These are phyloP conservation scores for Geotrichum carabidarum DNA, from an alignment of 1,139 yeast genomes.

Conservation along the genomic window DNA sequence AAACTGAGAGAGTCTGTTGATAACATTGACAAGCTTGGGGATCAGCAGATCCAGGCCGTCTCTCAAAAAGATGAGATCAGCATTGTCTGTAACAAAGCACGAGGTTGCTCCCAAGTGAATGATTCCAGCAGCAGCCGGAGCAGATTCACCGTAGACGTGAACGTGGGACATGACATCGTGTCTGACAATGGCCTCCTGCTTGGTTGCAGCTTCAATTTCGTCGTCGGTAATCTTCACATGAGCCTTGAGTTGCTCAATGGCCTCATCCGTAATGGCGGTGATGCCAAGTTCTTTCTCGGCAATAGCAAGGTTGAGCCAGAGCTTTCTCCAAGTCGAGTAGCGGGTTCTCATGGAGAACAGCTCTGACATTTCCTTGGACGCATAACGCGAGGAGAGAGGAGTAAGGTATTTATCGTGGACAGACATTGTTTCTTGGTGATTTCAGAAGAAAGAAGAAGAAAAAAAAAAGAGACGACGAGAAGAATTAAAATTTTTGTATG, in stretches of 20 bases:
- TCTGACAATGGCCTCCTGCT: slow-evolving; percentile 95
- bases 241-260: slow-evolving; percentile 74
- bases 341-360: slow-evolving; percentile 90
- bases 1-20: slow-evolving; percentile 80
- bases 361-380: slow-evolving; percentile 93
- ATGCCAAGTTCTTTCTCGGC: slow-evolving; percentile 93
- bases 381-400: slow-evolving; percentile 93
- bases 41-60: slow-evolving; percentile 90
- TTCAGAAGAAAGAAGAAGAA: background rate
- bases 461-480: no score
- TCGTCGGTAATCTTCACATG: slow-evolving; percentile 84
- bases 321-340: slow-evolving; percentile 96
- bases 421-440: slow-evolving; percentile 8
- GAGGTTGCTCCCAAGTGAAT: slow-evolving; percentile 98
- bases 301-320: slow-evolving; percentile 92
- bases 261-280: slow-evolving; percentile 78
- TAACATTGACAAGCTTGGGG: slow-evolving; percentile 93
- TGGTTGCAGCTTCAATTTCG: slow-evolving; percentile 81
- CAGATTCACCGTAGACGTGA: slow-evolving; percentile 84
- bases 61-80: slow-evolving; percentile 91
- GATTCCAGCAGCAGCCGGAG: slow-evolving; percentile 96
- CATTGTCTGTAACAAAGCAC: slow-evolving; percentile 95
- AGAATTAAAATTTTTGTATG: background rate
- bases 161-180: slow-evolving; percentile 99
- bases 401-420: slow-evolving; percentile 57